phyloP scores from a whole-genome alignment of 306 rosid genomes.

The Luffa aegyptiaca region DNA sequence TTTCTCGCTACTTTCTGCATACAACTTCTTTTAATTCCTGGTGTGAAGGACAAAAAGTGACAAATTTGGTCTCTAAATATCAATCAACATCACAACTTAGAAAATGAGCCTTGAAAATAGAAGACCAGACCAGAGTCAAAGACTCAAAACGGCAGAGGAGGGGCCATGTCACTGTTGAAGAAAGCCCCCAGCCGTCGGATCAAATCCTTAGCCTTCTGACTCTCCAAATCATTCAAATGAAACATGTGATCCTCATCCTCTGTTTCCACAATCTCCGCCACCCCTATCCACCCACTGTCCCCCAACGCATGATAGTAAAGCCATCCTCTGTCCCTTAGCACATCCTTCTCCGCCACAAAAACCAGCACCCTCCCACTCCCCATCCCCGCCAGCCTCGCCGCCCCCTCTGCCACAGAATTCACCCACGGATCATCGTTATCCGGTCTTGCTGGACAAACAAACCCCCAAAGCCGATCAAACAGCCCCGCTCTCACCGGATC shows the following conservation, averaged over 20 bases:
- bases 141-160: background rate
- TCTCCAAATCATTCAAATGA: slow-evolving; percentile 8
- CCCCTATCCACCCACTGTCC: slow-evolving; percentile 15
- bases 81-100: background rate
- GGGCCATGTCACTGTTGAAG: background rate
- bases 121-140: background rate
- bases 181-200: background rate
- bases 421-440: slow-evolving; percentile 13
- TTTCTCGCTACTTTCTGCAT: background rate
- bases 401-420: slow-evolving; percentile 15
- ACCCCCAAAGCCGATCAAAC: slow-evolving; percentile 15
- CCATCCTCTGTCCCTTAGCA: slow-evolving; percentile 19
- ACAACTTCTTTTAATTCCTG: background rate
- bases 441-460: slow-evolving; percentile 5
- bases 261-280: slow-evolving; percentile 4
- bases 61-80: background rate
- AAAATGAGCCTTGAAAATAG: background rate
- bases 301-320: slow-evolving; percentile 8
- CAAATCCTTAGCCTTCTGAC: background rate
- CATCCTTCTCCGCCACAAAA: slow-evolving; percentile 21
- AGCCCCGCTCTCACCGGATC: background rate
- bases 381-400: background rate
- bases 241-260: slow-evolving; percentile 21
- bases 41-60: background rate
- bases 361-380: slow-evolving; percentile 14